A percentile compares a stretch with the other conserved stretches of the same genome.
phyloP scores from a whole-genome alignment of 495 filamentous ascomycete species.

The Lasiosphaeria miniovina region DNA sequence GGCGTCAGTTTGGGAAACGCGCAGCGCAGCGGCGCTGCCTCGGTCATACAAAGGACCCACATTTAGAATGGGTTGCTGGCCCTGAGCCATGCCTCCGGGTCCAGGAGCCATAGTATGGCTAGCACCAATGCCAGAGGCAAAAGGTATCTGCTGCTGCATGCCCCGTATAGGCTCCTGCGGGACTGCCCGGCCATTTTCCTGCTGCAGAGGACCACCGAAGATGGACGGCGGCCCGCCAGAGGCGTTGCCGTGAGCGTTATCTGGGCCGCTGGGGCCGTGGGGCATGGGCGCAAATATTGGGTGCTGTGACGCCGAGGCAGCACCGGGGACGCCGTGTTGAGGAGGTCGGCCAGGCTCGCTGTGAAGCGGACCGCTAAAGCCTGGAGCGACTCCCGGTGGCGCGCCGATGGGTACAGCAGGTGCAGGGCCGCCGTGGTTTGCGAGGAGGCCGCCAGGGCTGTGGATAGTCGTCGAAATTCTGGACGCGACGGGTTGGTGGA shows the following conservation, averaged over 20 bases:
- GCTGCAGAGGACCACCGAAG: constrained; percentile 51
- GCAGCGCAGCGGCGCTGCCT: not conserved
- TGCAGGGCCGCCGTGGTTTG: constrained; percentile 61
- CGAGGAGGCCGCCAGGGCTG: constrained; percentile 80
- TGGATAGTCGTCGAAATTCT: constrained; percentile 77
- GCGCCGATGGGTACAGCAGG: constrained; percentile 62
- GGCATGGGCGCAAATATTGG: constrained; percentile 59
- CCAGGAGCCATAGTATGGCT: constrained; percentile 32
- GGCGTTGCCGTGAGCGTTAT: constrained; percentile 20
- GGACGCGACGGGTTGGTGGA: constrained; percentile 88
- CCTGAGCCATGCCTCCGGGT: constrained; percentile 59
- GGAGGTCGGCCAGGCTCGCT: constrained; percentile 55
- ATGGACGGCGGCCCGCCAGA: constrained; percentile 35
- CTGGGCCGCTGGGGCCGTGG: constrained; percentile 45
- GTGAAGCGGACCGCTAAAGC: constrained; percentile 67
- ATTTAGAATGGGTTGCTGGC: constrained; percentile 95
- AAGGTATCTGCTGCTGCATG: constrained; percentile 50
- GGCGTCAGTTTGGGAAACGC: constrained; percentile 10
- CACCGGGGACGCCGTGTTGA: constrained; percentile 62
- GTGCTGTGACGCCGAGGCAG: constrained; percentile 51
- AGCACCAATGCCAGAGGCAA: constrained; percentile 31
- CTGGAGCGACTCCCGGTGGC: constrained; percentile 57
- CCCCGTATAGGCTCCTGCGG: constrained; percentile 37
- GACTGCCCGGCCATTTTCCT: constrained; percentile 41
- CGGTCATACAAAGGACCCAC: constrained; percentile 47